Base-by-base conservation (phyloP, 1,139 yeast genomes). In the Torulaspora globosa region DNA sequence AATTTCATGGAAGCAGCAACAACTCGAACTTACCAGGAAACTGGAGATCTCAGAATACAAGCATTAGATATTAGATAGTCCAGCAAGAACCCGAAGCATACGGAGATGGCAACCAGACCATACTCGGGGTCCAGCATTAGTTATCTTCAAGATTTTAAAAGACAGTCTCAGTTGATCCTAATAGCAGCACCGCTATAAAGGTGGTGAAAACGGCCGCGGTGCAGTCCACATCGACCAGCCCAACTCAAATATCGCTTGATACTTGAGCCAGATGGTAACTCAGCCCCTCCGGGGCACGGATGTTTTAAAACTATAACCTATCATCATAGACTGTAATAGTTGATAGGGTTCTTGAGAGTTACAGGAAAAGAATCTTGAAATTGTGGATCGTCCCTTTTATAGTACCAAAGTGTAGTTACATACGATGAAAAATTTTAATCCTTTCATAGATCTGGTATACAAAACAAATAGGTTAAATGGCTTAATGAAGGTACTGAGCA, bases 251-350 rank as follows among this genome's bases (percentile, higher is more conserved):
- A 24, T 18, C 42, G 16, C 24, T 24, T 16, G 42, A 39, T 16
- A 26, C 1, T 5, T 7, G 15, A 16, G 32, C 18, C 18, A 16
- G 36, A 19, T 30, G 42, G 31, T 39, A 19, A 26, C 42, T 39
- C 15, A 32, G 36, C 42, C 18, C 30, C 10, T 16, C 24, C 11
- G 18, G 24, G 26, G 42, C 42, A 24, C 36, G 16, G 58, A 57
- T 60, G 78, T 75, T 26, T 26, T 71, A 69, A 74, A 19, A 39
- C 45, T 45, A 32, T 75, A 71, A 69, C 75, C 79, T 64, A 63
- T 78, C 82, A 63, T 78, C 82, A 77, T 75, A 69, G 82, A 75
- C 80, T 78, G 83, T 70, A 71, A 74, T 78, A 78, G 83, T 78
- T 78, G 83, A 75, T 74, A 35, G 57, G 65, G 55, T n/a, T 29